A percentile compares a stretch with the other conserved stretches of the same genome.
phyloP scores from a whole-genome alignment of 129 eudicot species.

The Centrapalus pauciflorus region DNA sequence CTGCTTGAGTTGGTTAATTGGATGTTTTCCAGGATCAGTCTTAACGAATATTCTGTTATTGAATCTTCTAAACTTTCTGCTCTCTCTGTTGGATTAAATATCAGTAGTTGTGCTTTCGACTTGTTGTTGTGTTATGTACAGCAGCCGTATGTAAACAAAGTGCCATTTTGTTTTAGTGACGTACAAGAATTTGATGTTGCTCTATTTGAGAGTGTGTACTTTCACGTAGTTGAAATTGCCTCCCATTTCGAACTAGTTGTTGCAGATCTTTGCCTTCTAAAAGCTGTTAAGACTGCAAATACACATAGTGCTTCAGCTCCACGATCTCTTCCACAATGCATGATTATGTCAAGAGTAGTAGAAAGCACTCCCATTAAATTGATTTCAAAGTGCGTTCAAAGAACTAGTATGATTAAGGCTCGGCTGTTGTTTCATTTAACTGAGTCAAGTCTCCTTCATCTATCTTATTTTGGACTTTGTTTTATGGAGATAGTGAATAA shows the following conservation, averaged over 20 bases:
- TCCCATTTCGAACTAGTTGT: constrained; percentile 39
- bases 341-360: constrained; percentile 50
- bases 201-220: constrained; percentile 59
- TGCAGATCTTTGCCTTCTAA: constrained; percentile 67
- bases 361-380: constrained; percentile 52
- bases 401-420: constrained; percentile 39
- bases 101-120: constrained; percentile 64
- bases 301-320: constrained; percentile 19
- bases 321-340: constrained; percentile 28
- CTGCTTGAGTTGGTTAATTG: constrained; percentile 70
- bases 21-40: constrained; percentile 46
- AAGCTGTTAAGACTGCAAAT: constrained; percentile 56
- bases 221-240: constrained; percentile 40
- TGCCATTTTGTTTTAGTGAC: constrained; percentile 16
- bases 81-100: constrained; percentile 49
- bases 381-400: constrained; percentile 48
- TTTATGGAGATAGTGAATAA: constrained; percentile 41
- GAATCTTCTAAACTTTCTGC: constrained; percentile 38
- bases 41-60: constrained; percentile 19
- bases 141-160: constrained; percentile 18
- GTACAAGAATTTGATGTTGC: constrained; percentile 32
- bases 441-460: constrained; percentile 57
- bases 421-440: constrained; percentile 43
- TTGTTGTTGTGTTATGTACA: constrained; percentile 27
- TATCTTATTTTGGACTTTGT: constrained; percentile 54